Evolutionary conservation across 2,329 filamentous ascomycete species (phyloP).

Genomic region (Penicillium psychrosexuale): DNA sequence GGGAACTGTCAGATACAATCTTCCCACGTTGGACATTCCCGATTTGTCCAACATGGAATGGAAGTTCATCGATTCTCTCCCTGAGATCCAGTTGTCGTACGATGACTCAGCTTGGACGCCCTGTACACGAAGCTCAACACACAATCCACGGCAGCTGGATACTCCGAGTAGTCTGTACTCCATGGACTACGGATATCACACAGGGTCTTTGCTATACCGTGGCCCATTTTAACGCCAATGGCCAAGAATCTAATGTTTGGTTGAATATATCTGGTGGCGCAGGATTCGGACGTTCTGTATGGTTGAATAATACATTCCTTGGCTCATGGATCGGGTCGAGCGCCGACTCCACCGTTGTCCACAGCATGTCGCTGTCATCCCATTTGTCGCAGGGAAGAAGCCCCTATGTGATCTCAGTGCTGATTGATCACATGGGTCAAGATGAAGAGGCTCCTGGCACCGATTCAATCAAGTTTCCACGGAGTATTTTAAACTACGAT

Average conservation of each 20-base stretch:
- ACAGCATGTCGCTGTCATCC: conserved; percentile 8
- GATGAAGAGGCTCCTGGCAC: conserved; percentile 32
- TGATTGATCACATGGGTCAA: conserved; percentile 30
- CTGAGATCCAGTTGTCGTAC: conserved; percentile 12
- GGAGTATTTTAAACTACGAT: conserved; percentile 49
- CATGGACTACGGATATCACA: conserved; percentile 32
- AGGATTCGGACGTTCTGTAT: conserved; percentile 29
- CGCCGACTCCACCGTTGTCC: conserved; percentile 6
- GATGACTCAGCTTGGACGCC: conserved; percentile 13
- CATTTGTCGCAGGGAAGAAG: background rate
- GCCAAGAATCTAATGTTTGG: conserved; percentile 21
- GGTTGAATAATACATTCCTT: conserved; percentile 26
- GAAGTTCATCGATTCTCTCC: conserved; percentile 17
- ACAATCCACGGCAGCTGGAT: conserved; percentile 12
- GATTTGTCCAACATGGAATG: conserved; percentile 12
- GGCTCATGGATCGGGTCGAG: conserved; percentile 26
- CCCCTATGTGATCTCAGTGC: conserved; percentile 18
- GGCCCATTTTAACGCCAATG: conserved; percentile 28
- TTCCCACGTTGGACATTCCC: conserved; percentile 8
- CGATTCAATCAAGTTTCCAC: conserved; percentile 45
- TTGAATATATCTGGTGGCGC: conserved; percentile 25
- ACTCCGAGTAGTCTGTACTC: conserved; percentile 28
- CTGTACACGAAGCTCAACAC: conserved; percentile 2
- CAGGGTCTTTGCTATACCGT: conserved; percentile 28
- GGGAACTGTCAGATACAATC: conserved; percentile 7